These are phyloP conservation scores for Teratosphaeria epicoccoides DNA, from an alignment of 2,329 filamentous ascomycete genomes.

Conservation along the genomic window DNA sequence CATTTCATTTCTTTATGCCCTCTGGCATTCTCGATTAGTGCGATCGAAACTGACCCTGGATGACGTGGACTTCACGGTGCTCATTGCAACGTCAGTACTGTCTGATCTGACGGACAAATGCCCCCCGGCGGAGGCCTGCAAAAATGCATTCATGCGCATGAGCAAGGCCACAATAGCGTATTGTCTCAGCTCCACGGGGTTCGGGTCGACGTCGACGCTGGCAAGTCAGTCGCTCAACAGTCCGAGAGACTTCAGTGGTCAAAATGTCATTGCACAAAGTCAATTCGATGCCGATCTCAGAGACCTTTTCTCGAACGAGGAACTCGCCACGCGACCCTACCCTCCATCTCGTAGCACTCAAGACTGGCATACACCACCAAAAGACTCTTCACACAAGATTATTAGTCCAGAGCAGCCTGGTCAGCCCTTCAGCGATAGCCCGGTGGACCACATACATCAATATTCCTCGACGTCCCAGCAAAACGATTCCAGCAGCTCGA, in stretches of 20 bases:
- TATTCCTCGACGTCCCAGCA: background rate
- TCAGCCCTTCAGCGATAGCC: conserved; percentile 6
- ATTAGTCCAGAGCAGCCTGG: conserved; percentile 20
- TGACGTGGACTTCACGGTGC: conserved; percentile 93
- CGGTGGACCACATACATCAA: background rate
- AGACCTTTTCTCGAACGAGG: conserved; percentile 40
- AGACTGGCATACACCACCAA: conserved; percentile 11
- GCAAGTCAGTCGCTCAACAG: conserved; percentile 19
- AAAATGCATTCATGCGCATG: conserved; percentile 89
- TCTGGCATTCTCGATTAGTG: conserved; percentile 90
- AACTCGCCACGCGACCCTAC: conserved; percentile 24
- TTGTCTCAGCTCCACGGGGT: conserved; percentile 70
- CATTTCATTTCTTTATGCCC: conserved; percentile 89
- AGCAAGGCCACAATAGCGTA: conserved; percentile 92
- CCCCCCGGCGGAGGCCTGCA: conserved; percentile 84
- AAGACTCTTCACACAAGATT: conserved; percentile 4
- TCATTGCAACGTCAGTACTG: conserved; percentile 86
- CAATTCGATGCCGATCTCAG: conserved; percentile 47
- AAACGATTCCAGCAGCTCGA: background rate
- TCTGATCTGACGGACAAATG: conserved; percentile 89
- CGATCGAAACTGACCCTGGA: conserved; percentile 79
- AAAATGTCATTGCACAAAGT: conserved; percentile 4
- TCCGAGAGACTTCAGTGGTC: conserved; percentile 14
- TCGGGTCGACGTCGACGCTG: conserved; percentile 41
- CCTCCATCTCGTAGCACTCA: background rate